Evolutionary conservation across 164 flowering plant species (phyloP).

Genomic region (Cinnamomum micranthum): DNA sequence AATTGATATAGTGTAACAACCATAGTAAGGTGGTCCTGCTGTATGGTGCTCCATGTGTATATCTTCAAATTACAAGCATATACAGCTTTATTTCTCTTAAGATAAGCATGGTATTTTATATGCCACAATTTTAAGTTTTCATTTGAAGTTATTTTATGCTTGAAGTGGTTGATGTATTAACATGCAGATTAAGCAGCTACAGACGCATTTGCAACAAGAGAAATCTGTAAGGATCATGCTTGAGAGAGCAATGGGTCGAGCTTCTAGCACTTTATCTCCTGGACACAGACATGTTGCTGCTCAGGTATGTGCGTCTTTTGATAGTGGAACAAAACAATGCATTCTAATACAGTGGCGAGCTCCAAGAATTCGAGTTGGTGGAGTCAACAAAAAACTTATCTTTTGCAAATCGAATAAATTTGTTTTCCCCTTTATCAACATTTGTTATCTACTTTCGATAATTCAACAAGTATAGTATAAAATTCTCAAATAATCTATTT

Average conservation of each 20-base stretch:
- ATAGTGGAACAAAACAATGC: neutral
- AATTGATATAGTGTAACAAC: too few relatives aligned
- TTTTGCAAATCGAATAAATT: too few relatives aligned
- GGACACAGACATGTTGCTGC: constrained; percentile 84
- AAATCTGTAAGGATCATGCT: constrained; percentile 70
- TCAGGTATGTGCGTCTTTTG: constrained; percentile 36
- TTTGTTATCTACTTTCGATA: too few relatives aligned
- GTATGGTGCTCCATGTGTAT: too few relatives aligned
- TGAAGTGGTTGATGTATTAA: neutral
- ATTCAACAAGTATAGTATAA: too few relatives aligned
- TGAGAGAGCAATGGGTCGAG: constrained; percentile 86
- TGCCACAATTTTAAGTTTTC: neutral
- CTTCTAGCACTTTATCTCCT: constrained; percentile 83
- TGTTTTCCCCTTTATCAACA: too few relatives aligned
- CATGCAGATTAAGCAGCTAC: constrained; percentile 75
- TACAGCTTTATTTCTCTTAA: neutral
- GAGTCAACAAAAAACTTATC: too few relatives aligned
- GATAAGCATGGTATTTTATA: neutral
- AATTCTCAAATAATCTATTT: too few relatives aligned
- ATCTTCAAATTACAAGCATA: neutral
- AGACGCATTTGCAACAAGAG: constrained; percentile 67
- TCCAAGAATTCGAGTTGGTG: too few relatives aligned
- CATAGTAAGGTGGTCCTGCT: too few relatives aligned
- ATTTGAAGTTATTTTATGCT: neutral
- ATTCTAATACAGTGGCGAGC: too few relatives aligned